Evolutionary conservation across 805 yeast species (phyloP), one percentile per base, ranked within the genome.

Genomic region (Phaffomyces opuntiae): DNA sequence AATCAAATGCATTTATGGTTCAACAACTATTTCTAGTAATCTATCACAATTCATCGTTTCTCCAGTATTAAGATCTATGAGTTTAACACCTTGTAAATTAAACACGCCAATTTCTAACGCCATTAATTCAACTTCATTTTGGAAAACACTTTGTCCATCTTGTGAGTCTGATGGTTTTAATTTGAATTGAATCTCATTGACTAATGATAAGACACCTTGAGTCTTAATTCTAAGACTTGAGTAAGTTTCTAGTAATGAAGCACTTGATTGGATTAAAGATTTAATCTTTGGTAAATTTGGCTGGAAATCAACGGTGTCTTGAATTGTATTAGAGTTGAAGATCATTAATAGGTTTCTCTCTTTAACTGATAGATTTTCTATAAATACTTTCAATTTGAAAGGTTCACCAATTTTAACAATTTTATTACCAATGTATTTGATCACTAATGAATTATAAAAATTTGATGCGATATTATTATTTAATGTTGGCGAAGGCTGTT

Each of bases 41-140:
- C 77, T 74, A 1, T 88, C 89, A 57, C 86, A 81, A 49, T 80
- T 89, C 50, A 80, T 71, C 2, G 78, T 74, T 46, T 84, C 90
- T 4, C 90, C 87, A 17, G 80, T 72, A 34, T 60, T 56, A 11
- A 78, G 66, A 55, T 86, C 95, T 40, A 80, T 72, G 13, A 87
- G 68, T 47, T 75, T 75, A n/a, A 83, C 72, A 3, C 86, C 88
- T 45, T 75, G 79, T 19, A 87, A 63, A 38, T 77, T 75, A 57
- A 74, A 80, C 8, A 81, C 71, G 0, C 95, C 95, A 51, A 72
- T 70, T 37, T 79, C 74, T 13, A 84, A 64, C 0, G 87, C 89
- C 40, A 83, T 65, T 35, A 86, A 60, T 42, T 68, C 69, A 26
- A 86, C 64, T 43, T 76, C 80, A 3, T 87, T 73, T 52, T 86